Percentiles rank a stretch among this genome's conserved stretches.
phyloP scores from a whole-genome alignment of 1,284 basidiomycete genomes.

The Anthracocystis panici-leucophaei region DNA sequence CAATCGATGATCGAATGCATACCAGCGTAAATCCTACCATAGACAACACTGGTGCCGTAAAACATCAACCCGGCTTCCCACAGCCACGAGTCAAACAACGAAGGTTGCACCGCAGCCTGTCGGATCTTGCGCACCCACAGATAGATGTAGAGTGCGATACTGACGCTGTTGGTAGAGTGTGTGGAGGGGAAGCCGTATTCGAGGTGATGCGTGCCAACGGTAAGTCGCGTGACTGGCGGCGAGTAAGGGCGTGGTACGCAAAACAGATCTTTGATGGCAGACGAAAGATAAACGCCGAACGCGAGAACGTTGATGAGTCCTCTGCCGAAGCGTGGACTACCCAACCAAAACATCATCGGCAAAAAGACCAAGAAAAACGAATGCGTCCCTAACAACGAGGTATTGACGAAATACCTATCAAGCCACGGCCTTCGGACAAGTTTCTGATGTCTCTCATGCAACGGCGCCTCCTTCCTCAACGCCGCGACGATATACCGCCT shows the following conservation, averaged over 20 bases:
- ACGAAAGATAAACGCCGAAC: conserved; percentile 84
- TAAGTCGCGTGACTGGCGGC: conserved; percentile 86
- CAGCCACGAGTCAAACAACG: conserved; percentile 33
- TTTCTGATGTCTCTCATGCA: conserved; percentile 53
- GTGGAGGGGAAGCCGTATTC: conserved; percentile 94
- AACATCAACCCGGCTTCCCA: conserved; percentile 57
- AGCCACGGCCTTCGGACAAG: conserved; percentile 73
- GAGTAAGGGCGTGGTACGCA: conserved; percentile 91
- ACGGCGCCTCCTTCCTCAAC: conserved; percentile 39
- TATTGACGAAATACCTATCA: conserved; percentile 90
- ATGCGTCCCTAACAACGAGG: conserved; percentile 83
- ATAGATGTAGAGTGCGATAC: conserved; percentile 75
- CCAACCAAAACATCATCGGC: conserved; percentile 89
- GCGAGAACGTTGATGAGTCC: conserved; percentile 76
- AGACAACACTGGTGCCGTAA: conserved; percentile 79
- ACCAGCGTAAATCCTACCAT: conserved; percentile 82
- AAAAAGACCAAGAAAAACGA: conserved; percentile 93
- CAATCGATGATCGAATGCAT: conserved; percentile 71
- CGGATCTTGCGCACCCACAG: conserved; percentile 49
- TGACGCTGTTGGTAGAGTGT: conserved; percentile 90
- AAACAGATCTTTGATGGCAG: conserved; percentile 86
- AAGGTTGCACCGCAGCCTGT: neutral
- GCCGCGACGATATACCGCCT: conserved; percentile 44
- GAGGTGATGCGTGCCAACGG: conserved; percentile 71
- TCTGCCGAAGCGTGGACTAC: conserved; percentile 77